phyloP scores from a whole-genome alignment of 1,284 basidiomycete genomes.

The Athelia psychrophila region DNA sequence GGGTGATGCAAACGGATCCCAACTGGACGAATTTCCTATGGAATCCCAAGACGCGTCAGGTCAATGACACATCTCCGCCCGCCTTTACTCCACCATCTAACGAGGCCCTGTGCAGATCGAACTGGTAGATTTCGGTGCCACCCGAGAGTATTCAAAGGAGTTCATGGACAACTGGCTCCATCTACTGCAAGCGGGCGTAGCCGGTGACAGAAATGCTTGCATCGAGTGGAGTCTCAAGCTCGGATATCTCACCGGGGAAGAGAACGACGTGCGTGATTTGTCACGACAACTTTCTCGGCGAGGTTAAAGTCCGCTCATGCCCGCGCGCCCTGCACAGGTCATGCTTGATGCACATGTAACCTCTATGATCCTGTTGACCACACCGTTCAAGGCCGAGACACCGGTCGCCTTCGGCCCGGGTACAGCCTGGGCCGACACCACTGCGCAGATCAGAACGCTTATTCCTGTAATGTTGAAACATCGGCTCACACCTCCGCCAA shows the following conservation, averaged over 20 bases:
- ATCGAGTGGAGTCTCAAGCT: slow-evolving; percentile 74
- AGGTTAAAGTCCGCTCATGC: no score
- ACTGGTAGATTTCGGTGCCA: slow-evolving; percentile 96
- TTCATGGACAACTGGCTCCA: slow-evolving; percentile 91
- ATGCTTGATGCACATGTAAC: slow-evolving; percentile 90
- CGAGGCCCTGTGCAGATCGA: slow-evolving; percentile 55
- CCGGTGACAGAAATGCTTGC: slow-evolving; percentile 70
- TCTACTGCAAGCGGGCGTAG: slow-evolving; percentile 78
- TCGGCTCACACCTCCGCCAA: slow-evolving; percentile 88
- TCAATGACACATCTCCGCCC: slow-evolving; percentile 14
- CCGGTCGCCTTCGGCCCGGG: slow-evolving; percentile 73
- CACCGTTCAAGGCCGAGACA: slow-evolving; percentile 69
- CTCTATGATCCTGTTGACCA: slow-evolving; percentile 81
- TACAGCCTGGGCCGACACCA: slow-evolving; percentile 66
- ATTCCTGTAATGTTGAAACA: slow-evolving; percentile 93
- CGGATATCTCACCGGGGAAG: slow-evolving; percentile 90
- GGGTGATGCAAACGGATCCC: slow-evolving; percentile 97
- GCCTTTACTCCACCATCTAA: not conserved
- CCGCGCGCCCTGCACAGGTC: slow-evolving; percentile 37
- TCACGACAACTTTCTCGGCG: not conserved
- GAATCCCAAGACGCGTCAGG: slow-evolving; percentile 60
- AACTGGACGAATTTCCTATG: slow-evolving; percentile 99
- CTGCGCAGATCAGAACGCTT: slow-evolving; percentile 68
- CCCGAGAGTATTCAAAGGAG: slow-evolving; percentile 78
- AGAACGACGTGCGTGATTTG: slow-evolving; percentile 62